phyloP scores from a whole-genome alignment of 345 rosid genomes.

The Camelina hispida region DNA sequence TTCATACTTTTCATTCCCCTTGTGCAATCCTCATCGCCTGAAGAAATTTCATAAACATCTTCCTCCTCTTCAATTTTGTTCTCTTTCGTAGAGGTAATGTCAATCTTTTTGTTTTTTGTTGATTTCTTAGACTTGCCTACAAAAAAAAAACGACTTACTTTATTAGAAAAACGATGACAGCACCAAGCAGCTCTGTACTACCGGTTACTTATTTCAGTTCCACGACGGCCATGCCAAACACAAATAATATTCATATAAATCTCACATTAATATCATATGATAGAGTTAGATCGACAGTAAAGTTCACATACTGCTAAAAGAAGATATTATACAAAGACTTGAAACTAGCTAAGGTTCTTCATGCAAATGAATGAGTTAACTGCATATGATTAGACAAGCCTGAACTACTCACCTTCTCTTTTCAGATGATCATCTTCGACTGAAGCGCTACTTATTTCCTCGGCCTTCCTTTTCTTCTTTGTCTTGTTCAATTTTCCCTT shows the following conservation, averaged over 20 bases:
- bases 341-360: conserved; percentile 1
- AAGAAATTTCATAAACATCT: conserved; percentile 65
- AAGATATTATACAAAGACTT: not conserved
- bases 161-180: not conserved
- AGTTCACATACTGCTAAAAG: not conserved
- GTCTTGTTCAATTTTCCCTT: conserved; percentile 31
- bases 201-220: conserved; percentile 28
- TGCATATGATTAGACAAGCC: not conserved
- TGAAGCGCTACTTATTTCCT: conserved; percentile 21
- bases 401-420: conserved; percentile 26
- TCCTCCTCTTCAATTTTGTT: conserved; percentile 42
- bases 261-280: not conserved
- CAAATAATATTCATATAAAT: not conserved
- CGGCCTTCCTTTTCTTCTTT: conserved; percentile 39
- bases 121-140: conserved; percentile 46
- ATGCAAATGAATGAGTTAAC: not conserved
- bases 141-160: not conserved
- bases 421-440: conserved; percentile 30
- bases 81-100: conserved; percentile 10
- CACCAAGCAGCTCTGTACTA: conserved; percentile 14
- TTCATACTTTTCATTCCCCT: conserved; percentile 81
- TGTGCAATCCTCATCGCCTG: conserved; percentile 72
- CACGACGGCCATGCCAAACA: conserved; percentile 18
- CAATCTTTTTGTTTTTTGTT: conserved; percentile 40
- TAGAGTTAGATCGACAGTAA: not conserved